A percentile compares a stretch with the other conserved stretches of the same genome.
Conservation (phyloP, 1,284 basidiomycete species). For the Somion occarium region DNA sequence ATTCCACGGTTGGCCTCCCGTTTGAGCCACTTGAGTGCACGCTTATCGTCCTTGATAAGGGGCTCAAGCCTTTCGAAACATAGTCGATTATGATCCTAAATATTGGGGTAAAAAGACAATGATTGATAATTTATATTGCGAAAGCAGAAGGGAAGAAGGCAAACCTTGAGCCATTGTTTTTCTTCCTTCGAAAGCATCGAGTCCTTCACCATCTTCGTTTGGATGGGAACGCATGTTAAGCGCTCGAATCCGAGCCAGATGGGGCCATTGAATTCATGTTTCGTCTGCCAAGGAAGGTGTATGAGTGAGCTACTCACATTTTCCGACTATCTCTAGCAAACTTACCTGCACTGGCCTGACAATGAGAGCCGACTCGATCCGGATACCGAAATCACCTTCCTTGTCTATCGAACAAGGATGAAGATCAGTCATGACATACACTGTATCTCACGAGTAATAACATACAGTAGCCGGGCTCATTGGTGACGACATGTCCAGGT, state of each 20-base stretch:
- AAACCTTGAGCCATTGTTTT: slow-evolving; percentile 84
- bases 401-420: too few relatives aligned
- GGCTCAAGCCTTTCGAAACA: slow-evolving; percentile 73
- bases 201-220: slow-evolving; percentile 86
- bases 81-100: slow-evolving; percentile 77
- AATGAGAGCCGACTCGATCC: slow-evolving; percentile 81
- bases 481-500: slow-evolving; percentile 86
- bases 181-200: slow-evolving; percentile 82
- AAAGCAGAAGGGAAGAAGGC: background rate
- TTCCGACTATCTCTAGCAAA: slow-evolving; percentile 8
- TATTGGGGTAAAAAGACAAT: background rate
- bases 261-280: slow-evolving; percentile 66
- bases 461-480: slow-evolving; percentile 83
- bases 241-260: slow-evolving; percentile 86
- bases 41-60: slow-evolving; percentile 72
- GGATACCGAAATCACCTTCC: slow-evolving; percentile 82
- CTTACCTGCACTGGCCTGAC: slow-evolving; percentile 67
- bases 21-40: slow-evolving; percentile 78
- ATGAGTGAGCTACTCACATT: background rate
- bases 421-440: slow-evolving; percentile 11
- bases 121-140: background rate
- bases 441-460: slow-evolving; percentile 12
- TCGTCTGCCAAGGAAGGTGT: slow-evolving; percentile 41
- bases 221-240: slow-evolving; percentile 90
- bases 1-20: slow-evolving; percentile 70